Evolutionary conservation across 768 basidiomycete species (phyloP), one percentile per base, ranked within the genome.

Genomic region (Pulveroboletus sp.): DNA sequence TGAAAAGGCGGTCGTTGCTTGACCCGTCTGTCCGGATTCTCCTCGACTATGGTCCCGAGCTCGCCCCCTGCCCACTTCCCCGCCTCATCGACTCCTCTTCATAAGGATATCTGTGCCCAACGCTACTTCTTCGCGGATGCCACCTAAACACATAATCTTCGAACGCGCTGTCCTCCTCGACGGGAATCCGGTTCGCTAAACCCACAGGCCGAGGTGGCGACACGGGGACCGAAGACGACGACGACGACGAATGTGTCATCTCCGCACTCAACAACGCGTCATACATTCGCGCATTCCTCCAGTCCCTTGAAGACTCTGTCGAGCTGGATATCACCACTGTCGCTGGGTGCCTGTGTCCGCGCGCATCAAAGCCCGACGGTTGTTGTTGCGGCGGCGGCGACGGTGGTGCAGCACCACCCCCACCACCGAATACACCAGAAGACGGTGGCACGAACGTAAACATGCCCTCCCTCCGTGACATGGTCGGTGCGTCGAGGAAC

Each of bases 61-160:
- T 50, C 33, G 54, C 37, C 26, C 18, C 50, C 5, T 54, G 56
- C 18, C 41, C 47, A 30, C 41, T 35, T 4, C 56, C 43, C 2
- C 44, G 43, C 40, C 57, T 33, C n/a, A 43, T 15, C 28, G 42
- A 28, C 27, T 49, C 57, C 15, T 38, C 56, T 11, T 33, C 52
- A 30, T 38, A 42, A 9, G 53, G 31, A 43, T 43, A 45, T 21
- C 15, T 1, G 6, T 28, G 45, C 6, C 35, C 54, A 3, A 26
- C 5, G 10, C 45, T 39, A 11, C 44, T 24, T 5, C 52, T 21
- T 0, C 41, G 48, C 12, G 35, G 3, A 8, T 28, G 15, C 60
- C 60, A 61, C 14, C 55, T 52, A 51, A 57, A 55, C 44, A 49
- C 32, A 21, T 35, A 43, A 0, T 62, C 61, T 2, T 63, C 61